Conservation (phyloP, 306 rosid species). For the Lagenaria siceraria region DNA sequence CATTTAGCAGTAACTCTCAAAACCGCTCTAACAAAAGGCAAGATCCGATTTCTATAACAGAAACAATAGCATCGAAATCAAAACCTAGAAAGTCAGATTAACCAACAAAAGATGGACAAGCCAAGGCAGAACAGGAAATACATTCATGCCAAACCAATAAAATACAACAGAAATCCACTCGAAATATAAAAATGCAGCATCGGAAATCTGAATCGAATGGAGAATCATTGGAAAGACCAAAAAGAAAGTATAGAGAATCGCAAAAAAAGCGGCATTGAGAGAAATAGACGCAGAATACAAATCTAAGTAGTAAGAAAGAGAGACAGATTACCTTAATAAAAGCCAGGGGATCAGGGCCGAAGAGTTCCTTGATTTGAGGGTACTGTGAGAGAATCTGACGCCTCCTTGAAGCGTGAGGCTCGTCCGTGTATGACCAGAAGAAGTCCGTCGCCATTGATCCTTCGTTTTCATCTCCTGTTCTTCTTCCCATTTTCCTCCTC, state of each 20-base stretch:
- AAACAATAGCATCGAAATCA: neutral
- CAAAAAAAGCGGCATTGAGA: neutral
- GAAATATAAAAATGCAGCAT: neutral
- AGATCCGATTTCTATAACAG: neutral
- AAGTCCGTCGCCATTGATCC: conserved; percentile 58
- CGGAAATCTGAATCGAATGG: conserved; percentile 10
- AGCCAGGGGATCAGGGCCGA: conserved; percentile 67
- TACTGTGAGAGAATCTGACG: conserved; percentile 79
- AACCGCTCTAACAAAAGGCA: neutral
- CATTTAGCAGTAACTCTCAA: neutral
- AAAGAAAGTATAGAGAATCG: neutral
- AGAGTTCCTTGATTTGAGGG: conserved; percentile 69
- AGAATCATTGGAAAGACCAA: neutral
- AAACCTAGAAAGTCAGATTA: neutral
- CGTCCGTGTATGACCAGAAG: conserved; percentile 85
- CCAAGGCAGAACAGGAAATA: neutral
- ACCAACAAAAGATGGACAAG: neutral
- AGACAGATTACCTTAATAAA: conserved; percentile 38
- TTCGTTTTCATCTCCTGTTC: conserved; percentile 15
- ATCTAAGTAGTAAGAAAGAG: neutral
- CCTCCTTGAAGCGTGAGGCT: conserved; percentile 81
- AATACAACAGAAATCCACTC: neutral
- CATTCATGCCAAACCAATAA: neutral
- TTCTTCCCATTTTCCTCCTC: neutral
- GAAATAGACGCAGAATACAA: neutral